Percentiles rank a stretch among this genome's conserved stretches.
Conservation (phyloP, 306 rosid genomes). For the Citrullus mucosospermus region DNA sequence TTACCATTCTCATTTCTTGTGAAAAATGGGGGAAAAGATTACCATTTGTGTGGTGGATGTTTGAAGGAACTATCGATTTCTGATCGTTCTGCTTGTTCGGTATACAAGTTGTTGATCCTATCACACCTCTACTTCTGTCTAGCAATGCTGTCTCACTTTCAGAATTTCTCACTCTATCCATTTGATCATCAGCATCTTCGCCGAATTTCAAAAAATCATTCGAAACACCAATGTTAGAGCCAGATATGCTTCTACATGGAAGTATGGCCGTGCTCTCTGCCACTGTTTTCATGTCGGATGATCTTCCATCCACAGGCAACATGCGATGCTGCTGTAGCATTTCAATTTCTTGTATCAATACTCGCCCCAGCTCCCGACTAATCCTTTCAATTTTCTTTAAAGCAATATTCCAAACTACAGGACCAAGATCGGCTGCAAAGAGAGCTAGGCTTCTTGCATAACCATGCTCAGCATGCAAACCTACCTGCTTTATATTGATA, state of each 20-base stretch:
- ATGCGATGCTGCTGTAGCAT: constrained; percentile 19
- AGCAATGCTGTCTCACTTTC: constrained; percentile 28
- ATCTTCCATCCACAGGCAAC: constrained; percentile 23
- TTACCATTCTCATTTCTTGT: constrained; percentile 45
- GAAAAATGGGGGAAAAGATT: constrained; percentile 20
- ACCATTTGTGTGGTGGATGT: constrained; percentile 18
- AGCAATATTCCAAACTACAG: constrained; percentile 77
- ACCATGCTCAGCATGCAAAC: constrained; percentile 48
- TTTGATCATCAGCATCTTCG: constrained; percentile 13
- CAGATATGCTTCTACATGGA: constrained; percentile 21
- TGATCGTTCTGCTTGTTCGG: constrained; percentile 16
- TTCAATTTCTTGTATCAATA: constrained; percentile 46
- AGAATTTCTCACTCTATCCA: constrained; percentile 20
- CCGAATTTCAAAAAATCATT: constrained; percentile 30
- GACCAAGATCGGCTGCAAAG: constrained; percentile 80
- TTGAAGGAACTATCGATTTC: constrained; percentile 16
- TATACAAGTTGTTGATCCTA: constrained; percentile 17
- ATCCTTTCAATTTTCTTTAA: constrained; percentile 40
- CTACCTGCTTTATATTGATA: constrained; percentile 41
- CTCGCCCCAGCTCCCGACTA: constrained; percentile 52
- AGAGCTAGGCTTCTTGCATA: constrained; percentile 74
- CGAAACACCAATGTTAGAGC: constrained; percentile 19
- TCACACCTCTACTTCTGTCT: constrained; percentile 21
- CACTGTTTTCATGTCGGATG: constrained; percentile 10
- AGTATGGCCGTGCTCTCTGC: constrained; percentile 19